Evolutionary conservation across 2,329 filamentous ascomycete genomes (phyloP).

Genomic region (Colletotrichum caudatum): DNA sequence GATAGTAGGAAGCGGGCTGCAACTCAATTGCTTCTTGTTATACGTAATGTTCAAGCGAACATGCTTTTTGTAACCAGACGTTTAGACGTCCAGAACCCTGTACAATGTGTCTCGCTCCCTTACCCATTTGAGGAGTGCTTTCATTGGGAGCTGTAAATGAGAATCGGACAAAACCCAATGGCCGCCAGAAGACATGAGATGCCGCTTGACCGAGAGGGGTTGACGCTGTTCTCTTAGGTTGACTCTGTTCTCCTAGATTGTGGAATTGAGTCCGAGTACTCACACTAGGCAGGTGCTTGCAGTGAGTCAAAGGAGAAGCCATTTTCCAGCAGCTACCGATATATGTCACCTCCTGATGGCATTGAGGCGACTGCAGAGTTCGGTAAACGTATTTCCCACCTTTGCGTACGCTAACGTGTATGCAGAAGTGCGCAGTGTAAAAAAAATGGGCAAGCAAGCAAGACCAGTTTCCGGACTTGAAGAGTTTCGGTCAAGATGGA

Average conservation of each 20-base stretch:
- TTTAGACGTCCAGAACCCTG: too few relatives aligned
- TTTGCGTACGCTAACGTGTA: neutral
- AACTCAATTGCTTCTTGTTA: too few relatives aligned
- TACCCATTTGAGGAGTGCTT: neutral
- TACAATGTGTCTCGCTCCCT: too few relatives aligned
- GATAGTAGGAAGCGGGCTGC: neutral
- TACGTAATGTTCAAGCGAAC: too few relatives aligned
- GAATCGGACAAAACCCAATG: neutral
- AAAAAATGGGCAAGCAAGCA: neutral
- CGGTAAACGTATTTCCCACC: neutral
- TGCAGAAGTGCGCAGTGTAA: neutral
- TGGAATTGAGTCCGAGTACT: rapidly evolving
- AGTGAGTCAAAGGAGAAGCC: neutral
- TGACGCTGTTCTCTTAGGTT: neutral
- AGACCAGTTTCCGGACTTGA: neutral
- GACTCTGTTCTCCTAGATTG: neutral
- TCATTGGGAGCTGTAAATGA: neutral
- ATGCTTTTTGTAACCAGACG: too few relatives aligned
- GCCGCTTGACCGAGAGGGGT: neutral
- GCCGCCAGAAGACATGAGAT: neutral
- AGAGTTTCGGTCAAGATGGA: neutral
- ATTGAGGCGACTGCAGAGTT: neutral
- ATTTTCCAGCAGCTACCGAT: neutral
- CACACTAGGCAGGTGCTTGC: neutral
- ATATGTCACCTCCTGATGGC: neutral